Conservation (phyloP, 2,329 filamentous ascomycete species). For the Calonectria hongkongensis region DNA sequence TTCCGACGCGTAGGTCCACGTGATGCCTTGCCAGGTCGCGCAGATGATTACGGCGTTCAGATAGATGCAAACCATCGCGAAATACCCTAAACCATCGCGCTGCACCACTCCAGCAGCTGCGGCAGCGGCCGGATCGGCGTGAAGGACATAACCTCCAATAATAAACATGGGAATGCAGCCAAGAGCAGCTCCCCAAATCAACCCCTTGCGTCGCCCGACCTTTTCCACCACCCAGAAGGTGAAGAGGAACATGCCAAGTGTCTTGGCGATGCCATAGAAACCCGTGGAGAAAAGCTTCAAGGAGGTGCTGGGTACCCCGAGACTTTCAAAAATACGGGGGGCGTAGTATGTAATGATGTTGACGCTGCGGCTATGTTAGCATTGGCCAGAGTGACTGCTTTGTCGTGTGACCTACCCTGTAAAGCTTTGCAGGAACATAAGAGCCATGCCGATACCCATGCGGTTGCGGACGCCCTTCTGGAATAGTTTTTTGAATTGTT, state of each 20-base stretch:
- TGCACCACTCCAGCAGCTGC: slow-evolving; percentile 67
- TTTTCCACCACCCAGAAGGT: slow-evolving; percentile 68
- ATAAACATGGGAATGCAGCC: slow-evolving; percentile 63
- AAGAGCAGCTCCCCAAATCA: slow-evolving; percentile 63
- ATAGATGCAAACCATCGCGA: slow-evolving; percentile 68
- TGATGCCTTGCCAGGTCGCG: slow-evolving; percentile 65
- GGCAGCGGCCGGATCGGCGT: slow-evolving; percentile 58
- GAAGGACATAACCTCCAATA: slow-evolving; percentile 62
- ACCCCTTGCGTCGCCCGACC: slow-evolving; percentile 67
- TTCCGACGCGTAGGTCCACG: slow-evolving; percentile 67
- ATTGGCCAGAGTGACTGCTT: neutral
- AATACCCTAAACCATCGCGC: slow-evolving; percentile 63
- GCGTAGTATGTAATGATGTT: slow-evolving; percentile 78
- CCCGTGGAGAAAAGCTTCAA: slow-evolving; percentile 62
- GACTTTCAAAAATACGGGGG: slow-evolving; percentile 60
- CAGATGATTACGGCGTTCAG: slow-evolving; percentile 64
- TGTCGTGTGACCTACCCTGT: slow-evolving; percentile 55
- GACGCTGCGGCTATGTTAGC: slow-evolving; percentile 54
- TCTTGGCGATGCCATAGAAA: slow-evolving; percentile 64
- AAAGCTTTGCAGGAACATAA: slow-evolving; percentile 65
- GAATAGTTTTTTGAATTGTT: slow-evolving; percentile 59
- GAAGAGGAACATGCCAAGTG: slow-evolving; percentile 61
- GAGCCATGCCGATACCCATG: slow-evolving; percentile 69
- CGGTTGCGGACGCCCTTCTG: slow-evolving; percentile 59
- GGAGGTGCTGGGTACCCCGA: slow-evolving; percentile 59